Percentiles rank a stretch among this genome's conserved stretches.
Evolutionary conservation across 2,329 filamentous ascomycete species (phyloP).

Genomic region (Paecilomyces sp.): DNA sequence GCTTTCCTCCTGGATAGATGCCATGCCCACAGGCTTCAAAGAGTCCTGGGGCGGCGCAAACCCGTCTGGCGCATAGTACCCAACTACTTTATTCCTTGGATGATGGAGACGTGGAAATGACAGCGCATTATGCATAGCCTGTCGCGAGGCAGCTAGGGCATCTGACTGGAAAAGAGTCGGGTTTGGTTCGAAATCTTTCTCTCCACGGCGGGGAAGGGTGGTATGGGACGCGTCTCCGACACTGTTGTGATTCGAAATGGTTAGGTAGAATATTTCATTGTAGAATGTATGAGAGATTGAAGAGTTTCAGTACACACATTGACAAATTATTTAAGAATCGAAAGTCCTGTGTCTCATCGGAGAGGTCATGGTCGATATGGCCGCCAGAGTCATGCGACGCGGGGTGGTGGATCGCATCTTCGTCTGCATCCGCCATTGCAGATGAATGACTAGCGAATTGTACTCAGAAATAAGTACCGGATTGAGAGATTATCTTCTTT

Average conservation of each 20-base stretch:
- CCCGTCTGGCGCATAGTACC: conserved; percentile 64
- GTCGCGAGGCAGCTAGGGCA: conserved; percentile 70
- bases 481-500: neutral
- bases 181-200: conserved; percentile 96
- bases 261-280: conserved; percentile 14
- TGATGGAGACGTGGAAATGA: conserved; percentile 67
- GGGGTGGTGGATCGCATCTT: conserved; percentile 30
- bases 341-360: conserved; percentile 83
- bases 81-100: conserved; percentile 59
- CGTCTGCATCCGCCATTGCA: conserved; percentile 38
- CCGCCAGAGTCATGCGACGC: conserved; percentile 21
- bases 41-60: conserved; percentile 13
- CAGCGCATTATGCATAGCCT: conserved; percentile 84
- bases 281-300: conserved; percentile 17
- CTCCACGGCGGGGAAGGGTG: conserved; percentile 75
- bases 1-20: conserved; percentile 9
- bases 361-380: conserved; percentile 54
- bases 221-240: conserved; percentile 25
- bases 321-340: conserved; percentile 58
- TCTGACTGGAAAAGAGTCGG: conserved; percentile 74
- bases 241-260: conserved; percentile 9
- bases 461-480: neutral
- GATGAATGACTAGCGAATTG: neutral
- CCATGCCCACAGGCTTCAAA: conserved; percentile 4
- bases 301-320: conserved; percentile 28